Evolutionary conservation across 2,329 filamentous ascomycete species (phyloP).

Genomic region (Aspergillus calidoustus): DNA sequence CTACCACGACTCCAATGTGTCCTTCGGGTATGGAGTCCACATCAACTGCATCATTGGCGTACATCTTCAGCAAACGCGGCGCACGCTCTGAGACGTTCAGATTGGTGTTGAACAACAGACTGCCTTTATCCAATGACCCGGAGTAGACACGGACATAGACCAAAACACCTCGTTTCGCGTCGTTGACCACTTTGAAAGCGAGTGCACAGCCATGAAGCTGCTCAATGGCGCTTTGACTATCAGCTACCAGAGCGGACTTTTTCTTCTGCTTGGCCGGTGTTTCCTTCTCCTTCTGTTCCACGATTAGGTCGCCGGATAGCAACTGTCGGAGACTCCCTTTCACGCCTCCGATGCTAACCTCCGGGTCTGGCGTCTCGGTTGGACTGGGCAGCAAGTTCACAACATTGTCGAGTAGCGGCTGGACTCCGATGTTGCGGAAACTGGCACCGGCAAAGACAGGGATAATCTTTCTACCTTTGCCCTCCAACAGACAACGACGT

Average conservation of each 20-base stretch:
- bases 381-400: constrained; percentile 87
- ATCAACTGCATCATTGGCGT: constrained; percentile 83
- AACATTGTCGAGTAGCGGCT: constrained; percentile 86
- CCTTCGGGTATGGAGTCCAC: constrained; percentile 79
- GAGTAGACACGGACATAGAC: constrained; percentile 94
- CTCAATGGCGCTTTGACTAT: constrained; percentile 49
- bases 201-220: constrained; percentile 72
- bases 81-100: constrained; percentile 78
- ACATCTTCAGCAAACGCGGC: constrained; percentile 83
- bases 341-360: constrained; percentile 69
- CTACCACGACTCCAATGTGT: constrained; percentile 91
- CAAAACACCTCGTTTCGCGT: constrained; percentile 81
- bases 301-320: constrained; percentile 50
- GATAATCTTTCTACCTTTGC: constrained; percentile 70
- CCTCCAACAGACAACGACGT: constrained; percentile 68
- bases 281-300: constrained; percentile 41
- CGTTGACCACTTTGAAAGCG: constrained; percentile 93
- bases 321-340: constrained; percentile 59
- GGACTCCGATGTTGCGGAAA: constrained; percentile 91
- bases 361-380: constrained; percentile 75
- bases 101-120: constrained; percentile 84
- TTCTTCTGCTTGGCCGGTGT: constrained; percentile 45
- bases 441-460: constrained; percentile 91
- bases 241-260: constrained; percentile 50
- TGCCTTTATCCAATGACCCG: constrained; percentile 74